Conservation (phyloP, 495 filamentous ascomycete genomes). For the Xylaria venustula region DNA sequence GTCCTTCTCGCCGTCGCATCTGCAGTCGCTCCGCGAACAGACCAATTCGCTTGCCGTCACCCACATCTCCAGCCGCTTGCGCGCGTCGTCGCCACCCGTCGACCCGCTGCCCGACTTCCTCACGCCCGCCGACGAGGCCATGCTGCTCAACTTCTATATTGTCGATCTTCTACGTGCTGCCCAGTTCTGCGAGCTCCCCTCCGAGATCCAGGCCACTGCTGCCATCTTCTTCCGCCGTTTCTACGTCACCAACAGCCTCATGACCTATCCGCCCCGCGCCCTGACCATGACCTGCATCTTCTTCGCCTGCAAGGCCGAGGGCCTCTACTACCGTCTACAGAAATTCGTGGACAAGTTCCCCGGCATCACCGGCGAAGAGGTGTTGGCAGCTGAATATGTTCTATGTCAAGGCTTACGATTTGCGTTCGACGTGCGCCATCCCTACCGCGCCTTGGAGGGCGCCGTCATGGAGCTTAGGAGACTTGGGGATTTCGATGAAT, state of each 20-base stretch:
- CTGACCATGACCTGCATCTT: conserved; percentile 86
- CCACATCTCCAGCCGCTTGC: conserved; percentile 57
- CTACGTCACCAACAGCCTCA: conserved; percentile 88
- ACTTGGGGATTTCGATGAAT: conserved; percentile 45
- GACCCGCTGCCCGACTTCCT: conserved; percentile 63
- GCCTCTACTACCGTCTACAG: conserved; percentile 68
- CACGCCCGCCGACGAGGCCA: conserved; percentile 76
- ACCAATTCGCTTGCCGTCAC: conserved; percentile 74
- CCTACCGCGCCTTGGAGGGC: conserved; percentile 82
- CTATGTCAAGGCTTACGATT: conserved; percentile 92
- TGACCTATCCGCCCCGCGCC: conserved; percentile 88
- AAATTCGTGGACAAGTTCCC: conserved; percentile 59
- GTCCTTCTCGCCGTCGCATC: conserved; percentile 80
- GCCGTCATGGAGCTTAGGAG: conserved; percentile 73
- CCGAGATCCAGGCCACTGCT: conserved; percentile 83
- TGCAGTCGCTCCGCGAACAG: conserved; percentile 65
- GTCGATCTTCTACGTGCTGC: conserved; percentile 71
- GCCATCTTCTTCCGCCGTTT: conserved; percentile 91
- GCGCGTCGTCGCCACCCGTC: conserved; percentile 29
- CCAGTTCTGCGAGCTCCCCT: conserved; percentile 73
- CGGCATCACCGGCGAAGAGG: conserved; percentile 67
- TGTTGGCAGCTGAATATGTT: conserved; percentile 86
- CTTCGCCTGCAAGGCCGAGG: conserved; percentile 89
- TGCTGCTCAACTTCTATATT: conserved; percentile 77
- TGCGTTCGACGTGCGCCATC: conserved; percentile 88